A percentile compares a stretch with the other conserved stretches of the same genome.
phyloP scores from a whole-genome alignment of 202 grass and related monocot genomes.

The Schoenoplectus triqueter region DNA sequence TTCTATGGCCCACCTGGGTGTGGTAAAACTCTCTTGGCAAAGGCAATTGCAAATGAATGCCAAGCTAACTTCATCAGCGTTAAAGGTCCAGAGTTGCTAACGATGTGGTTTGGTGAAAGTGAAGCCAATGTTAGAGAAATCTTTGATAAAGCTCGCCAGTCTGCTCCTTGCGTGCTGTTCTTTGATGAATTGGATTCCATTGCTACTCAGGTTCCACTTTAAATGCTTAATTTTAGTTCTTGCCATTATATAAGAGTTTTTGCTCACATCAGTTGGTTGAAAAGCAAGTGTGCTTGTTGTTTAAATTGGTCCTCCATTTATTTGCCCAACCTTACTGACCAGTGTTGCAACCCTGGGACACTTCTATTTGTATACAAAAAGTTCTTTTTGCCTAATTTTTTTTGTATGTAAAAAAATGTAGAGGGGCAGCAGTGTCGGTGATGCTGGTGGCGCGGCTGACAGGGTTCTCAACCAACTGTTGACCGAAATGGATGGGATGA shows the following conservation, averaged over 20 bases:
- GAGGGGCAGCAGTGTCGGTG: slow-evolving; percentile 52
- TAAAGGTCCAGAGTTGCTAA: slow-evolving; percentile 53
- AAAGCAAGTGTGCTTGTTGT: background rate
- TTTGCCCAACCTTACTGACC: background rate
- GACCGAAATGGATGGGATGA: slow-evolving; percentile 57
- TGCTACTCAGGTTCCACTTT: slow-evolving; percentile 47
- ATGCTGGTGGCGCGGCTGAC: slow-evolving; percentile 55
- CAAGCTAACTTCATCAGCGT: slow-evolving; percentile 83
- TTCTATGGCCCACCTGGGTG: slow-evolving; percentile 94
- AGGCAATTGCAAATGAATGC: slow-evolving; percentile 95
- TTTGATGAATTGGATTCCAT: slow-evolving; percentile 59
- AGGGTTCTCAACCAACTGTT: slow-evolving; percentile 53
- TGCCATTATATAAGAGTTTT: background rate
- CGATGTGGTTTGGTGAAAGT: slow-evolving; percentile 62
- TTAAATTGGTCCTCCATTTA: background rate
- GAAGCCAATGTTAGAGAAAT: slow-evolving; percentile 60
- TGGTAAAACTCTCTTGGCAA: slow-evolving; percentile 91
- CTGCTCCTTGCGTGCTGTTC: slow-evolving; percentile 56
- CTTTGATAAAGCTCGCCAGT: slow-evolving; percentile 80
- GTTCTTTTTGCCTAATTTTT: slow-evolving; percentile 9
- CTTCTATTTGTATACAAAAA: background rate
- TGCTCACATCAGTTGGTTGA: background rate
- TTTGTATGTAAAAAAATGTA: slow-evolving; percentile 23
- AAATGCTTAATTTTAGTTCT: background rate
- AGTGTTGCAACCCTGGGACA: background rate